A percentile compares a stretch with the other conserved stretches of the same genome.
Evolutionary conservation across 805 yeast genomes (phyloP).

Genomic region (Candida xyloterini): DNA sequence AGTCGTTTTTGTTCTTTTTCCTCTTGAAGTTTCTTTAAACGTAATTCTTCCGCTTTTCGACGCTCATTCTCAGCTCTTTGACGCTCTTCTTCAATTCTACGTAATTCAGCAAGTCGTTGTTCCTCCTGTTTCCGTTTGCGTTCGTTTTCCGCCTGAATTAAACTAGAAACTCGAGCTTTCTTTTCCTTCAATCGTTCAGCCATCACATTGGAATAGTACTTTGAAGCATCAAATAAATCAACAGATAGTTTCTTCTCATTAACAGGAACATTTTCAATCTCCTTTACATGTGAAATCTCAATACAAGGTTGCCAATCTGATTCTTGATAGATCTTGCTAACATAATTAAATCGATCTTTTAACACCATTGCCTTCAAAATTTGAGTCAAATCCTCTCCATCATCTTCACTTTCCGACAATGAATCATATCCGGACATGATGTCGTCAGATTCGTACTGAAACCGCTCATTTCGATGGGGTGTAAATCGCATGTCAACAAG

Average conservation of each 20-base stretch:
- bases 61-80: constrained; percentile 22
- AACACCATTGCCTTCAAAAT: constrained; percentile 3
- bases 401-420: constrained; percentile 19
- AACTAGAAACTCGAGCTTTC: constrained; percentile 5
- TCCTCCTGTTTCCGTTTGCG: constrained; percentile 3
- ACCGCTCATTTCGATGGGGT: constrained; percentile 25
- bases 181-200: constrained; percentile 3
- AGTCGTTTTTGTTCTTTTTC: constrained; percentile 5
- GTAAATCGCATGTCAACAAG: constrained; percentile 26
- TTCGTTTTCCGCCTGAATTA: constrained; percentile 14
- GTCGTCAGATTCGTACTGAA: constrained; percentile 22
- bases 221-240: background rate
- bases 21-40: constrained; percentile 2
- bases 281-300: background rate
- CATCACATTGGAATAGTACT: constrained; percentile 1
- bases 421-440: constrained; percentile 30
- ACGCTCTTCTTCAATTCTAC: constrained; percentile 11
- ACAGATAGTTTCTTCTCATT: background rate
- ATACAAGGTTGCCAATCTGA: background rate
- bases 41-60: constrained; percentile 7
- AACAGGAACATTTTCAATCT: background rate
- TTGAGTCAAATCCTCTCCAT: constrained; percentile 7
- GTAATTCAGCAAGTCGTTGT: constrained; percentile 3
- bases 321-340: constrained; percentile 1
- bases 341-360: constrained; percentile 8